Evolutionary conservation across 1,284 basidiomycete genomes (phyloP), one percentile per base, ranked within the genome.

Genomic region (Sphagnurus paluster): DNA sequence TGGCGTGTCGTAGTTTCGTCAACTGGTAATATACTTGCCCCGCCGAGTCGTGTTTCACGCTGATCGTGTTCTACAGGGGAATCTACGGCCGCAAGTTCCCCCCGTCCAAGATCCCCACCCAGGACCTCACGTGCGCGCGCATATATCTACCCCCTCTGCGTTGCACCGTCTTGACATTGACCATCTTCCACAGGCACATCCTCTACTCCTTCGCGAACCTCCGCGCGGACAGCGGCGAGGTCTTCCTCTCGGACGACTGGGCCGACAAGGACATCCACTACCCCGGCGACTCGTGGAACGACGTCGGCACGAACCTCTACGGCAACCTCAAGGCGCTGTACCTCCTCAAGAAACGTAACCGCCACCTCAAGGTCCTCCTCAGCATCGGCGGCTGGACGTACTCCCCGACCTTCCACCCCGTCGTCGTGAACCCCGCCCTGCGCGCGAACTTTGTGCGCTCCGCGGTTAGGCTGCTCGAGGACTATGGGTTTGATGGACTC

Each of bases 371-470:
- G 60, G 76, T 92, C 5, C 72, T 95, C 16, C 75, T 96, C 21
- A 91, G 87, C 36, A 94, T 96, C 47, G 93, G 93, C n/a, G 93
- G 93, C 4, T 95, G 91, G 92, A 89, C 89, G 0, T 94, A 92
- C 62, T 93, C 90, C 2, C 82, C 89, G 2, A 74, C 75, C 4
- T 82, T 91, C 66, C 87, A 91, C 56, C 84, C 87, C 3, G 74
- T 91, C 33, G 84, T 95, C 39, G 71, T 84, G 39, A 75, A 78
- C 41, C 74, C 82, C 0, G 58, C 70, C 1, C 71, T 80, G 50
- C 77, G 94, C 23, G 71, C 77, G 13, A 82, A 76, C 41, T 99
- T 98, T 55, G 93, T 95, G 14, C 69, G 78, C 33, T 85, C 84
- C 14, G 76, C 91, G 0, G 77, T 98, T 36, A 75, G 79, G 50